These are phyloP conservation scores for Lactarius hatsudake DNA, from an alignment of 768 basidiomycete genomes.

Conservation along the genomic window DNA sequence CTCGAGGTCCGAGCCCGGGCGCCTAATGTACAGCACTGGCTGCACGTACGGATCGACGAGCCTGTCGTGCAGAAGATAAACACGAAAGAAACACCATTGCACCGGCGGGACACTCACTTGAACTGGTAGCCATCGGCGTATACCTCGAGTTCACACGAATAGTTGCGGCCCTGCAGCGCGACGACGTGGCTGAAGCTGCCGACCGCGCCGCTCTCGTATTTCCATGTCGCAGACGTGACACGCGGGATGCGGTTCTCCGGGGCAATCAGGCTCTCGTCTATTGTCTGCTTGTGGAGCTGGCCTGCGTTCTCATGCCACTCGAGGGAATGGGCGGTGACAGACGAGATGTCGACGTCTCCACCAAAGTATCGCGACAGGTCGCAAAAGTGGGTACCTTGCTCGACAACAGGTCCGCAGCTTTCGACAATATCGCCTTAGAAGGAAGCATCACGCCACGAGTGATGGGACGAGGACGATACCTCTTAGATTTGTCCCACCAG, in stretches of 20 bases:
- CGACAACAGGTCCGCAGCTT: constrained; percentile 79
- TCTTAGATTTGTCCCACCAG: constrained; percentile 94
- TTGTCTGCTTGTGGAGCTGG: constrained; percentile 67
- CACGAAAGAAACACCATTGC: constrained; percentile 15
- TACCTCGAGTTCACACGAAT: constrained; percentile 92
- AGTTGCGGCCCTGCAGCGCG: constrained; percentile 88
- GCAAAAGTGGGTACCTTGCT: constrained; percentile 96
- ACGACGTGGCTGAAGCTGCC: constrained; percentile 89
- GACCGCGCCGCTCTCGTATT: constrained; percentile 93
- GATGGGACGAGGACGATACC: constrained; percentile 39
- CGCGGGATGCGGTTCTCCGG: constrained; percentile 92
- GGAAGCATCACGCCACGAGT: background rate
- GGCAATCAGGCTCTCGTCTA: constrained; percentile 83
- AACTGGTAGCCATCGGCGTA: constrained; percentile 91
- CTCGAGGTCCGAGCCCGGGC: constrained; percentile 76
- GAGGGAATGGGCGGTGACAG: constrained; percentile 80
- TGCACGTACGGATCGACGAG: constrained; percentile 92
- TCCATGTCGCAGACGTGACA: constrained; percentile 92
- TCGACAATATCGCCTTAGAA: constrained; percentile 4
- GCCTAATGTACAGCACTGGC: constrained; percentile 83
- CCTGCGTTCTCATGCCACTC: constrained; percentile 94
- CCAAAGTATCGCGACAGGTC: constrained; percentile 97
- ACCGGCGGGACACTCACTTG: constrained; percentile 47
- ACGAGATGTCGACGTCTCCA: constrained; percentile 85
- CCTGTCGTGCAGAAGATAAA: constrained; percentile 39